These are phyloP conservation scores for Talaromyces atroroseus DNA, from an alignment of 2,329 filamentous ascomycete genomes.

Conservation along the genomic window DNA sequence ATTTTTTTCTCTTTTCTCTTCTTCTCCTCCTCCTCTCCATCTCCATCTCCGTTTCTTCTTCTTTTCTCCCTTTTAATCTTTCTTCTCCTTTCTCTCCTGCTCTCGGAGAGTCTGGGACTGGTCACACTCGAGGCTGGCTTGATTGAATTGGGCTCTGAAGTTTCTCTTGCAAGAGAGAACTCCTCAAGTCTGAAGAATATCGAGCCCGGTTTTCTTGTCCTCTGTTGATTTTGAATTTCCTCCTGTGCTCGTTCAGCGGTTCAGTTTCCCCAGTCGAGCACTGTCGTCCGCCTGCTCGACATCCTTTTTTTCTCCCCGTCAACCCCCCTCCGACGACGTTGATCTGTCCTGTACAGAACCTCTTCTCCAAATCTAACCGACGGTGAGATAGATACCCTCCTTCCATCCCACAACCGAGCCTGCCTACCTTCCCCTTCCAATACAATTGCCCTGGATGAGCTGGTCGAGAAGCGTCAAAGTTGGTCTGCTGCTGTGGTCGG, in stretches of 20 bases:
- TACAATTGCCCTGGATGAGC: constrained; percentile 23
- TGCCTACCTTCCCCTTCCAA: background rate
- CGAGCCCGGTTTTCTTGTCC: constrained; percentile 6
- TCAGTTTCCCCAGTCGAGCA: constrained; percentile 34
- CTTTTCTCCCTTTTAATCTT: constrained; percentile 7
- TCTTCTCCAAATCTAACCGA: constrained; percentile 25
- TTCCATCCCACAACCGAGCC: constrained; percentile 16
- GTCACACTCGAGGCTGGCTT: constrained; percentile 19
- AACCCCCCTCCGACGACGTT: constrained; percentile 25
- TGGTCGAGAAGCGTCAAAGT: constrained; percentile 34
- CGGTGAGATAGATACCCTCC: constrained; percentile 19
- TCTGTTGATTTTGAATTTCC: constrained; percentile 16
- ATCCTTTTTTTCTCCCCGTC: constrained; percentile 17
- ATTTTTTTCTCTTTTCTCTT: constrained; percentile 29
- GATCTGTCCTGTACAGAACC: constrained; percentile 28
- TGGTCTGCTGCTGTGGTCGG: constrained; percentile 3
- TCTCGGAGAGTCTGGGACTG: constrained; percentile 37
- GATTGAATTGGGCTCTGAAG: background rate
- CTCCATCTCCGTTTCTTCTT: constrained; percentile 18
- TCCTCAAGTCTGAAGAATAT: constrained; percentile 10
- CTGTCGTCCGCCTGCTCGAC: constrained; percentile 36
- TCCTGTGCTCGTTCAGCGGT: constrained; percentile 21
- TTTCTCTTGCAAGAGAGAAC: background rate
- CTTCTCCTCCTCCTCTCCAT: constrained; percentile 23
- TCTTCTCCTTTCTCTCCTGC: constrained; percentile 23